These are phyloP conservation scores for Aureobasidium sp. DNA, from an alignment of 2,329 filamentous ascomycete genomes.

Conservation along the genomic window DNA sequence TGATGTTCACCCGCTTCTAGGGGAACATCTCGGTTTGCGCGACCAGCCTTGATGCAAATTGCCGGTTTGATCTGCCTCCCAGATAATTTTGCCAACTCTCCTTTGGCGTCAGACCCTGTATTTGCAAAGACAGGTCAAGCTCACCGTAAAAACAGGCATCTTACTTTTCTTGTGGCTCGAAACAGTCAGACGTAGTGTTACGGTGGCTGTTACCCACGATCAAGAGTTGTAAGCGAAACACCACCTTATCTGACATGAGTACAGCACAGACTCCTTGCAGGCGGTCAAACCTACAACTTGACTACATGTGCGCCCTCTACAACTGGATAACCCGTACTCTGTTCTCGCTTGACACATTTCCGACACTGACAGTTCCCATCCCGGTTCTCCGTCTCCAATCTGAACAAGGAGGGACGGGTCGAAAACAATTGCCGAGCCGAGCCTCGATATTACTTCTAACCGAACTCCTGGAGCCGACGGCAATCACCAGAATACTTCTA, in stretches of 20 bases:
- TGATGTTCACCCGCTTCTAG: neutral
- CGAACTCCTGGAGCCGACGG: conserved; percentile 1
- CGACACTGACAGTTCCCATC: neutral
- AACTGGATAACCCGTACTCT: neutral
- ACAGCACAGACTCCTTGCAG: neutral
- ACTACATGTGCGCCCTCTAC: neutral
- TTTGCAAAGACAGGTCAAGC: neutral
- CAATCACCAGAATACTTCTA: neutral
- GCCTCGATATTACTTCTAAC: neutral
- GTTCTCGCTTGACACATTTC: no score
- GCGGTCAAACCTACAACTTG: neutral
- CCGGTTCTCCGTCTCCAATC: neutral
- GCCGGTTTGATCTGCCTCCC: neutral
- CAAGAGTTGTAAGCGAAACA: neutral
- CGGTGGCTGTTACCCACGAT: neutral
- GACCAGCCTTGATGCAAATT: neutral
- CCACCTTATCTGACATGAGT: neutral
- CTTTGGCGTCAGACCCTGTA: neutral
- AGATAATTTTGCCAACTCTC: neutral
- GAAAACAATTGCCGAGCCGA: neutral
- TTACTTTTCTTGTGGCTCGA: neutral
- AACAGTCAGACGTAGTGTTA: neutral
- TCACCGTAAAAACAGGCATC: neutral
- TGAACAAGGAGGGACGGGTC: neutral
- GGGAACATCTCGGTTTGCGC: neutral